Conservation (phyloP, 257 asterid genomes). For the Penstemon davidsonii region DNA sequence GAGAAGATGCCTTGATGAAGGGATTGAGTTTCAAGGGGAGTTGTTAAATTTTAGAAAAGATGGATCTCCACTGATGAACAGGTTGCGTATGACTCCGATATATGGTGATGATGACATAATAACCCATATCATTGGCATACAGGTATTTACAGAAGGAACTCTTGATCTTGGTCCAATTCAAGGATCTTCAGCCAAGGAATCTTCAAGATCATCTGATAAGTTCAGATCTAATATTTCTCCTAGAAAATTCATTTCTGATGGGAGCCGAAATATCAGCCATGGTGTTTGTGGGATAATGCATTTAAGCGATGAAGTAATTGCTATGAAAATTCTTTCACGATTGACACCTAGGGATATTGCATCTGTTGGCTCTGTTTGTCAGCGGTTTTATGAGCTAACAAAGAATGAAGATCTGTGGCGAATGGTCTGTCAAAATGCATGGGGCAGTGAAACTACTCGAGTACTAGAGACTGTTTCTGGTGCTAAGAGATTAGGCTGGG, state of each 20-base stretch:
- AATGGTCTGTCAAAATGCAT: constrained; percentile 89
- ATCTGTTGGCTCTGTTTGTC: constrained; percentile 82
- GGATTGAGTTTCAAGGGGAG: constrained; percentile 58
- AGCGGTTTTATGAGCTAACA: constrained; percentile 64
- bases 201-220: constrained; percentile 46
- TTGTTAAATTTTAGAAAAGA: constrained; percentile 52
- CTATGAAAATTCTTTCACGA: constrained; percentile 60
- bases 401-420: constrained; percentile 85
- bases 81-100: constrained; percentile 53
- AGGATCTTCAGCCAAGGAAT: constrained; percentile 64
- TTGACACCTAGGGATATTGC: constrained; percentile 89
- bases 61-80: constrained; percentile 56
- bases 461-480: constrained; percentile 76
- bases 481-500: constrained; percentile 84
- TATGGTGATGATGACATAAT: constrained; percentile 50
- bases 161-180: constrained; percentile 86
- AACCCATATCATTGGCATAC: constrained; percentile 76
- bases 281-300: constrained; percentile 73
- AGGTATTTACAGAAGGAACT: constrained; percentile 61
- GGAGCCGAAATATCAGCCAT: constrained; percentile 48
- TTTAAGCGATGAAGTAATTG: constrained; percentile 77
- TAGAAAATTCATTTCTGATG: constrained; percentile 36
- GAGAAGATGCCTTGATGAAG: constrained; percentile 49
- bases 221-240: constrained; percentile 53
- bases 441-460: constrained; percentile 84